phyloP scores from a whole-genome alignment of 2,329 filamentous ascomycete species.

The Monosporascus sp. region DNA sequence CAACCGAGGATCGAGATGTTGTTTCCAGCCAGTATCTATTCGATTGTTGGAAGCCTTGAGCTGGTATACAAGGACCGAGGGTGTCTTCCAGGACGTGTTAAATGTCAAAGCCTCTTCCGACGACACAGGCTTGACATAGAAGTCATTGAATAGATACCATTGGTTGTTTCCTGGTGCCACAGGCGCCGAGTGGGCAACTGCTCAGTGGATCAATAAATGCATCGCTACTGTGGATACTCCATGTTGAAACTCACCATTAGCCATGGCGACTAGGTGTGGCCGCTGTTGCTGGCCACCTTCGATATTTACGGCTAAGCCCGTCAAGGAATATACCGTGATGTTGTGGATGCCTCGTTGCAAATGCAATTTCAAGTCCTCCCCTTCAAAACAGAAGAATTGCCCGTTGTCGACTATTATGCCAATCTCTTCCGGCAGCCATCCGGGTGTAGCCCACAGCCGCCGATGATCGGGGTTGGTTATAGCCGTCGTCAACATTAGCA shows the following conservation, averaged over 20 bases:
- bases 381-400: constrained; percentile 94
- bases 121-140: constrained; percentile 76
- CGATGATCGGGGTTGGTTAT: constrained; percentile 67
- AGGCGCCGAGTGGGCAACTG: constrained; percentile 62
- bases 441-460: constrained; percentile 80
- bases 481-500: constrained; percentile 85
- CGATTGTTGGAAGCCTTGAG: constrained; percentile 73
- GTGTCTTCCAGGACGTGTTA: constrained; percentile 86
- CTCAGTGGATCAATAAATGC: neutral
- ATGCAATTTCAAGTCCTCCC: constrained; percentile 78
- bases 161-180: constrained; percentile 57
- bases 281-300: constrained; percentile 81
- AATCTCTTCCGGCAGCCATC: constrained; percentile 91
- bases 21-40: constrained; percentile 83
- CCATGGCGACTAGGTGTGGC: constrained; percentile 83
- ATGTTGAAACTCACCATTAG: constrained; percentile 60
- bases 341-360: constrained; percentile 73
- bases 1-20: constrained; percentile 74
- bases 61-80: constrained; percentile 83
- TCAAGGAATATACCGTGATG: constrained; percentile 83
- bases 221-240: neutral
- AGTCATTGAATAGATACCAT: constrained; percentile 98
- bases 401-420: constrained; percentile 85
- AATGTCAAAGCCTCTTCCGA: constrained; percentile 84
- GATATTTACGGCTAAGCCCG: constrained; percentile 86